Conservation (phyloP, 306 rosid species). For the Ceratonia siliqua region DNA sequence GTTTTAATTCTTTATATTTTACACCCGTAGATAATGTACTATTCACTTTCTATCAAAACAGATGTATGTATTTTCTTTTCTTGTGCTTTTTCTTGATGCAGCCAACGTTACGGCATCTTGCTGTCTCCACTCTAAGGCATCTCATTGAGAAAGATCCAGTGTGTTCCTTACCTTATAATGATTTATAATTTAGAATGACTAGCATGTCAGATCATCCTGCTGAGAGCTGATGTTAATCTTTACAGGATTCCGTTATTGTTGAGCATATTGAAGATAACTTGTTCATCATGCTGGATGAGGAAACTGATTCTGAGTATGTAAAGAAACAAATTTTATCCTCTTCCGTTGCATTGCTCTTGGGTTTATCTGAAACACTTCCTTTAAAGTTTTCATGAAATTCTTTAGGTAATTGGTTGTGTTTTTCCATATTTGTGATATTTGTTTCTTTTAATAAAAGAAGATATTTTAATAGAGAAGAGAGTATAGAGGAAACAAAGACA, state of each 20-base stretch:
- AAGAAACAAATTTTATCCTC: constrained; percentile 14
- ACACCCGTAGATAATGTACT: background rate
- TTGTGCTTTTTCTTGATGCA: constrained; percentile 37
- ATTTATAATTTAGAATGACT: constrained; percentile 24
- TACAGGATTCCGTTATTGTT: constrained; percentile 75
- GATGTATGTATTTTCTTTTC: background rate
- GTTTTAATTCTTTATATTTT: constrained; percentile 41
- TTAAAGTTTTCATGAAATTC: background rate
- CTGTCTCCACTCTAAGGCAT: constrained; percentile 90
- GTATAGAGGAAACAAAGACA: background rate
- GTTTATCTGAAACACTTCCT: constrained; percentile 13
- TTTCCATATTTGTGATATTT: background rate
- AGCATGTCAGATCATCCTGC: constrained; percentile 28
- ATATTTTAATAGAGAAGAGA: background rate
- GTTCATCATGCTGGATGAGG: constrained; percentile 96
- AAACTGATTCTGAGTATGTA: constrained; percentile 93
- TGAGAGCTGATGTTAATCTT: constrained; percentile 36
- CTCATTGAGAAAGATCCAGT: constrained; percentile 97
- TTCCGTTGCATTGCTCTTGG: constrained; percentile 16
- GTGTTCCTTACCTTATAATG: constrained; percentile 32
- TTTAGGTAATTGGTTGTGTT: background rate
- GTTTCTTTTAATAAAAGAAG: background rate
- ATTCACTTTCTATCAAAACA: background rate
- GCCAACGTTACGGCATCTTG: constrained; percentile 96
- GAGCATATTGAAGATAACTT: constrained; percentile 90